These are phyloP conservation scores for Phaeophleospora eucalypticola DNA, from an alignment of 2,329 filamentous ascomycete species.

Conservation along the genomic window DNA sequence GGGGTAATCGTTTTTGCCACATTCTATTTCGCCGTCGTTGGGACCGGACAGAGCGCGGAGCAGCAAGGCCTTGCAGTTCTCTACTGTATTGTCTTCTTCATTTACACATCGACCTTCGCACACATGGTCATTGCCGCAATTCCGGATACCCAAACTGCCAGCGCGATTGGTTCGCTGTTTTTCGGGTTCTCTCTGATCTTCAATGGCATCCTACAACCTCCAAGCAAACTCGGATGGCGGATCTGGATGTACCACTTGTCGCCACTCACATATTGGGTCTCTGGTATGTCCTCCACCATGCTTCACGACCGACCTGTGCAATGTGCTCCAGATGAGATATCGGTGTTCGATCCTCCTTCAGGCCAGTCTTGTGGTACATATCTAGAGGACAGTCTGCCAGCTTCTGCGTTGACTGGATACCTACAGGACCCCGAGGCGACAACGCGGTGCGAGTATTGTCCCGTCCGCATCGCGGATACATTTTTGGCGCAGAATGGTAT, in stretches of 20 bases:
- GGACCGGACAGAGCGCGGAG: constrained; percentile 67
- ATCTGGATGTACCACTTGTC: constrained; percentile 75
- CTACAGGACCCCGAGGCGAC: too few relatives aligned
- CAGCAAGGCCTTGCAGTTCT: constrained; percentile 74
- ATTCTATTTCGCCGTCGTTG: constrained; percentile 83
- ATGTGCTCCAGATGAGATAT: constrained; percentile 65
- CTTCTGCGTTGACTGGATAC: too few relatives aligned
- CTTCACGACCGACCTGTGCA: constrained; percentile 61
- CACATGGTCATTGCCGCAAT: constrained; percentile 69
- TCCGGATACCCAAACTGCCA: constrained; percentile 66
- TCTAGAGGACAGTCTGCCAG: too few relatives aligned
- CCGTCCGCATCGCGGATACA: constrained; percentile 37
- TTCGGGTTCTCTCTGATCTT: background rate
- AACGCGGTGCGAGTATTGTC: too few relatives aligned
- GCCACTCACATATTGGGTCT: constrained; percentile 74
- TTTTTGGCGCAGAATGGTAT: constrained; percentile 37
- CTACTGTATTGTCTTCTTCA: constrained; percentile 65
- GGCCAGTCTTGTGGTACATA: constrained; percentile 42
- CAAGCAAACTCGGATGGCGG: constrained; percentile 49
- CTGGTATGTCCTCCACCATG: constrained; percentile 63
- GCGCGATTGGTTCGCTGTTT: constrained; percentile 64
- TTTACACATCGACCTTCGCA: constrained; percentile 66
- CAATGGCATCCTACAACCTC: background rate
- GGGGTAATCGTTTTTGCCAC: constrained; percentile 66
- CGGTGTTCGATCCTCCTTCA: constrained; percentile 58